phyloP scores from a whole-genome alignment of 139 green algal species.

The Diplosphaera chodatii region DNA sequence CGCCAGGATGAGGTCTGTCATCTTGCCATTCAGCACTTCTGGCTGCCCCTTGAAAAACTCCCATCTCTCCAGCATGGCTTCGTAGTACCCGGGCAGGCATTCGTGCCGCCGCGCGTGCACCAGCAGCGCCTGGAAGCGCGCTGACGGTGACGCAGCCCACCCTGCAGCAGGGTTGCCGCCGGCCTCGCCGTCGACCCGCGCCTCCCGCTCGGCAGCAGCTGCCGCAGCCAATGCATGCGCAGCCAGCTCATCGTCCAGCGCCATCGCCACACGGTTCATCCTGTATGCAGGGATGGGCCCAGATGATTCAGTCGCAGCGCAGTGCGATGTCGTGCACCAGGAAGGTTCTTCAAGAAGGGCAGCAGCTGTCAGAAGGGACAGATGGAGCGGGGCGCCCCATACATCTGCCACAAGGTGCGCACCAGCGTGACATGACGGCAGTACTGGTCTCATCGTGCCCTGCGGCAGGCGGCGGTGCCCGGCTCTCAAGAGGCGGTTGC shows the following conservation, averaged over 20 bases:
- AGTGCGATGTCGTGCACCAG: too few relatives aligned
- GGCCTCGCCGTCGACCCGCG: too few relatives aligned
- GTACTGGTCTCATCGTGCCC: conserved; percentile 1
- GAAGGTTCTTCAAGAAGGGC: too few relatives aligned
- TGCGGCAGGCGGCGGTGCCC: neutral
- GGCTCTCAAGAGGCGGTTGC: neutral
- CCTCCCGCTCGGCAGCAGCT: neutral
- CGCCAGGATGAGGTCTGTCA: neutral
- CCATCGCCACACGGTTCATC: conserved; percentile 11
- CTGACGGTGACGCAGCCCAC: conserved; percentile 1
- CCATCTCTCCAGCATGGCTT: conserved; percentile 6
- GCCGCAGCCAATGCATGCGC: neutral
- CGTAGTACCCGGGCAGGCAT: conserved; percentile 7
- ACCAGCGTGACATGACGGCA: conserved; percentile 8
- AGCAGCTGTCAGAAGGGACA: too few relatives aligned
- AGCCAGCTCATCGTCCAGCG: conserved; percentile 7
- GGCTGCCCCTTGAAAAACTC: neutral
- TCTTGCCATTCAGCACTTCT: neutral
- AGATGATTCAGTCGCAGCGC: too few relatives aligned
- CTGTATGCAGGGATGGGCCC: neutral
- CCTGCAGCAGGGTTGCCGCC: too few relatives aligned
- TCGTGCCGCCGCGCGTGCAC: conserved; percentile 6
- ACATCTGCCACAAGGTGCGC: neutral
- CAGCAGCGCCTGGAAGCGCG: conserved; percentile 11
- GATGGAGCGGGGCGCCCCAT: too few relatives aligned